Conservation (phyloP, 495 filamentous ascomycete genomes). For the Astrothelium subdiscretum region DNA sequence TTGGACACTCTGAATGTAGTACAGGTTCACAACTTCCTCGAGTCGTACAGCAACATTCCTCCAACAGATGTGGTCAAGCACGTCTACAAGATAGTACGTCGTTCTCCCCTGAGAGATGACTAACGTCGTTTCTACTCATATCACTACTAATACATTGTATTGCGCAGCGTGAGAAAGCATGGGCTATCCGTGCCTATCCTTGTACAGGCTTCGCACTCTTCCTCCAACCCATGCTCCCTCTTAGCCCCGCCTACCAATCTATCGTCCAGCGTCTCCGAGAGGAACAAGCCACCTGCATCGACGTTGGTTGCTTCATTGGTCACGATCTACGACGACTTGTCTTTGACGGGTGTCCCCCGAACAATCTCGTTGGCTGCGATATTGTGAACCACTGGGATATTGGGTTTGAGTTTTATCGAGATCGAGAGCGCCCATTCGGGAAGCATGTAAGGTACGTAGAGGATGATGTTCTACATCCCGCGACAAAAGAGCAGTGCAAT, state of each 20-base stretch:
- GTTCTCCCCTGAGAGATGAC: not conserved
- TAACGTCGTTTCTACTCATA: too few relatives aligned
- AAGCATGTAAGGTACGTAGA: conserved; percentile 17
- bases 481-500: not conserved
- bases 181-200: conserved; percentile 15
- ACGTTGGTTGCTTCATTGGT: conserved; percentile 32
- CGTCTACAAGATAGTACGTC: not conserved
- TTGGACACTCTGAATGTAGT: not conserved
- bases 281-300: conserved; percentile 19
- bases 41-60: conserved; percentile 3
- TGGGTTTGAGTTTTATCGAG: conserved; percentile 29
- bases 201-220: conserved; percentile 12
- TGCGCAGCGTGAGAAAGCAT: conserved; percentile 9
- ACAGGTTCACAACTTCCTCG: conserved; percentile 1
- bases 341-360: conserved; percentile 20
- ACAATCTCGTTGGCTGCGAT: conserved; percentile 25
- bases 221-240: conserved; percentile 4
- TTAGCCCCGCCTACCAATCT: conserved; percentile 2
- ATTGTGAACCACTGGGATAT: conserved; percentile 19
- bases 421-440: conserved; percentile 11
- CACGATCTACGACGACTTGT: conserved; percentile 27
- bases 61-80: not conserved
- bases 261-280: conserved; percentile 13
- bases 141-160: not conserved
- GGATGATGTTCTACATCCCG: conserved; percentile 17